Evolutionary conservation across 2,329 filamentous ascomycete species (phyloP), one percentile per base, ranked within the genome.

Genomic region (Ophiosphaerella korrae): DNA sequence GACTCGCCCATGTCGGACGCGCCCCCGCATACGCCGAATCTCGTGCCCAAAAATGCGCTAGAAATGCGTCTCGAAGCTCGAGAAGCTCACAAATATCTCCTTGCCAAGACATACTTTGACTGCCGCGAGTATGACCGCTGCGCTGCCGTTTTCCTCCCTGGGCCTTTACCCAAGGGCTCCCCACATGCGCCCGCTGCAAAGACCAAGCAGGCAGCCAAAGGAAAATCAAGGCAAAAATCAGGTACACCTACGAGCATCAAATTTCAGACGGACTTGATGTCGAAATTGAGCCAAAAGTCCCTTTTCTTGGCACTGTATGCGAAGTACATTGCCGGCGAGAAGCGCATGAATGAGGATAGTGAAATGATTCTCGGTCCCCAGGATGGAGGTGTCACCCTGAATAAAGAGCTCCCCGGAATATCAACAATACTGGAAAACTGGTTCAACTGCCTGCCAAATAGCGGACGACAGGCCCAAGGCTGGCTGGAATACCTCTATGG

Each of bases 311-410:
- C 92, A 0, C 79, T 97, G 3, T 99, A 99, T 67, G 90, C 94
- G 38, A 95, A 93, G 68, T 92, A 92, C 69, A 84, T 97, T 57
- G 89, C 92, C 0, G 94, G 94, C 1, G 94, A 99, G 79, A 97
- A 97, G 79, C 86, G 90, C 58, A 96, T 93, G 74, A 90, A 96
- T 64, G 94, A 99, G 74, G 93, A 97, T 50, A 91, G 90, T 18
- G 94, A 99, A 76, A 97, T 97, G 89, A 90, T 99, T 43, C 85
- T 97, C 75, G 94, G 94, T 0, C 93, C 94, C 1, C 87, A 92
- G 51, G 94, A 99, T 74, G 86, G 91, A 12, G 92, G 92, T 1
- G 87, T 87, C 29, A 89, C 90, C 1, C 76, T 85, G 52, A 99
- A 99, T 72, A 91, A 92, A 71, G 91, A 97, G 71, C 77, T 99